A percentile compares a stretch with the other conserved stretches of the same genome.
phyloP scores from a whole-genome alignment of 495 filamentous ascomycete species.

The Neurospora sp. region DNA sequence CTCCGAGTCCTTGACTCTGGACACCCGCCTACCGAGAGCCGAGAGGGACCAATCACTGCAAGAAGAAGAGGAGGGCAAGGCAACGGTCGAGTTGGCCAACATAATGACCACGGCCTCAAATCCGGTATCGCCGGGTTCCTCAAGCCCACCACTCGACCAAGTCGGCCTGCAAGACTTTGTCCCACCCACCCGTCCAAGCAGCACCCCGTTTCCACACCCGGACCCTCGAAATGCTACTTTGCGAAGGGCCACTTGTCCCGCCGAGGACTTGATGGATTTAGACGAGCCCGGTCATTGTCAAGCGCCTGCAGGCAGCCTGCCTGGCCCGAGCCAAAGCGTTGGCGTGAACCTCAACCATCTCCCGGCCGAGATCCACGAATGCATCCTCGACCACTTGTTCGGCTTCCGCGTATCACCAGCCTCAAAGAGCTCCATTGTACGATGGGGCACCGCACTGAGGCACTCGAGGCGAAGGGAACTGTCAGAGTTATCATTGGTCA shows the following conservation, averaged over 20 bases:
- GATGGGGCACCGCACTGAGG: constrained; percentile 55
- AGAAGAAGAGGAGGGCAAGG: constrained; percentile 31
- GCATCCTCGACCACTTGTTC: constrained; percentile 57
- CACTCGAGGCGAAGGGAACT: constrained; percentile 57
- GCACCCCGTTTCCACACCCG: constrained; percentile 46
- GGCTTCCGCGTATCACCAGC: constrained; percentile 51
- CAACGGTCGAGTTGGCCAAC: constrained; percentile 33
- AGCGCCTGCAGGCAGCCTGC: constrained; percentile 6
- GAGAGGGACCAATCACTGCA: constrained; percentile 20
- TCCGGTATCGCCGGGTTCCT: constrained; percentile 42
- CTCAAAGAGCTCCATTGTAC: constrained; percentile 41
- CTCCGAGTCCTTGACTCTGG: constrained; percentile 18
- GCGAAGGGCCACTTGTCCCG: constrained; percentile 28
- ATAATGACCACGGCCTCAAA: constrained; percentile 44
- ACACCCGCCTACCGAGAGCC: constrained; percentile 15
- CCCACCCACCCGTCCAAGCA: constrained; percentile 43
- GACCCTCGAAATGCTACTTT: constrained; percentile 34
- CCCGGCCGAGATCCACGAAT: constrained; percentile 62
- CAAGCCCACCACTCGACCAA: constrained; percentile 40
- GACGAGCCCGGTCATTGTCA: constrained; percentile 9
- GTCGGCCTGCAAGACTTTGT: constrained; percentile 37
- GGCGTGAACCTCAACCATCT: constrained; percentile 42
- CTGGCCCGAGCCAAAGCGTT: constrained; percentile 25
- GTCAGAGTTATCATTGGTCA: constrained; percentile 54
- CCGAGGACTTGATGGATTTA: constrained; percentile 16